phyloP scores from a whole-genome alignment of 2,329 filamentous ascomycete genomes.

The Aspergillus ibericus region DNA sequence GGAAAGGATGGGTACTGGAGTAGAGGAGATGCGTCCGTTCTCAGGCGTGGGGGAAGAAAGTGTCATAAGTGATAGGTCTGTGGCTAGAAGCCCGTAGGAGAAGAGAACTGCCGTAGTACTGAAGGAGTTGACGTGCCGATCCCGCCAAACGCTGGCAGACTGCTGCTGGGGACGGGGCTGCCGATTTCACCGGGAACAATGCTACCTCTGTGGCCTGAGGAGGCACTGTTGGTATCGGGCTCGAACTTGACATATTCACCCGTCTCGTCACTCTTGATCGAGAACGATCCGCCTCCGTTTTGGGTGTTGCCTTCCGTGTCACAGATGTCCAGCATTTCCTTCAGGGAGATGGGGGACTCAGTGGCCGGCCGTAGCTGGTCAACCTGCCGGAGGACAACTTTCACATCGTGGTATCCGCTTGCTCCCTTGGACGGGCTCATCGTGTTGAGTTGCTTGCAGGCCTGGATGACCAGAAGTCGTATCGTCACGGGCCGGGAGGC shows the following conservation, averaged over 20 bases:
- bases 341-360: constrained; percentile 57
- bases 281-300: constrained; percentile 90
- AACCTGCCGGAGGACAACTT: constrained; percentile 63
- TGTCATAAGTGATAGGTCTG: constrained; percentile 12
- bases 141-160: constrained; percentile 39
- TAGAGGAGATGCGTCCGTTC: not conserved
- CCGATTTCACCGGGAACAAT: constrained; percentile 66
- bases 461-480: constrained; percentile 72
- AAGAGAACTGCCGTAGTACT: constrained; percentile 39
- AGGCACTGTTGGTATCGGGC: constrained; percentile 50
- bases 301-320: constrained; percentile 84
- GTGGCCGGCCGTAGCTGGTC: constrained; percentile 62
- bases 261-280: constrained; percentile 58
- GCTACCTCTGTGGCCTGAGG: constrained; percentile 44
- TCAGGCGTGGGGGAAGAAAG: constrained; percentile 2
- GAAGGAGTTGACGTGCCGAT: constrained; percentile 32
- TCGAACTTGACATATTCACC: constrained; percentile 51
- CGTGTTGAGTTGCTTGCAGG: constrained; percentile 66
- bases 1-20: not conserved
- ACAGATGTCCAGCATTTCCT: constrained; percentile 78
- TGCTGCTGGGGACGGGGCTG: constrained; percentile 59
- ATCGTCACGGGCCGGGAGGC: constrained; percentile 68
- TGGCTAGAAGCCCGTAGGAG: constrained; percentile 38
- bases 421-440: constrained; percentile 42
- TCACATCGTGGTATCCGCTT: constrained; percentile 70